These are phyloP conservation scores for Grosmannia serpens DNA, from an alignment of 2,329 filamentous ascomycete genomes.

Conservation along the genomic window DNA sequence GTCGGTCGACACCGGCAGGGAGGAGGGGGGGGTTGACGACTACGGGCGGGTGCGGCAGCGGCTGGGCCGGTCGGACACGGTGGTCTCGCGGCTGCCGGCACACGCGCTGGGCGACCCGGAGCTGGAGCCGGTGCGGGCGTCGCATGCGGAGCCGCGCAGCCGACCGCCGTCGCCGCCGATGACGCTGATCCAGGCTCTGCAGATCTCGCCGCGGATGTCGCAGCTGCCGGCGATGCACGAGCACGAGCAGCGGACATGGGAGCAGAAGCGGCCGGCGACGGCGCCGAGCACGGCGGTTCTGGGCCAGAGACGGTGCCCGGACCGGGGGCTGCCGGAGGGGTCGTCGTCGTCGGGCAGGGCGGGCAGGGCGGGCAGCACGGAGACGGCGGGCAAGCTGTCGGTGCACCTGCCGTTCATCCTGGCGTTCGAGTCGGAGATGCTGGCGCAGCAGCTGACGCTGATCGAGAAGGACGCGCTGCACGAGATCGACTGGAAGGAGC, in stretches of 20 bases:
- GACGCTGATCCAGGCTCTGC: constrained; percentile 35
- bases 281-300: not conserved
- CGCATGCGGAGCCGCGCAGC: constrained; percentile 8
- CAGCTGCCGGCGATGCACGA: constrained; percentile 27
- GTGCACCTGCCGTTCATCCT: constrained; percentile 70
- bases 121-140: constrained; percentile 10
- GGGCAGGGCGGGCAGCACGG: constrained; percentile 17
- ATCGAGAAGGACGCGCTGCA: constrained; percentile 79
- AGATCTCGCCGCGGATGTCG: constrained; percentile 28
- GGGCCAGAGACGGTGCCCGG: not conserved
- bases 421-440: constrained; percentile 65
- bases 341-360: constrained; percentile 21
- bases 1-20: constrained; percentile 39
- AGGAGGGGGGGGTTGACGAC: constrained; percentile 17
- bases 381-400: constrained; percentile 24
- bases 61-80: constrained; percentile 18
- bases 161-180: constrained; percentile 33
- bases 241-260: constrained; percentile 7
- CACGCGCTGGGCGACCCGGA: constrained; percentile 22
- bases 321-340: not conserved
- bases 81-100: constrained; percentile 23
- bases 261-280: not conserved
- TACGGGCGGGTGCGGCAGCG: constrained; percentile 12
- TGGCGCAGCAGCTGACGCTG: constrained; percentile 74
- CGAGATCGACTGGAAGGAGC: constrained; percentile 79